These are phyloP conservation scores for Chondrus crispus DNA, from an alignment of 23 red algal species.

Conservation along the genomic window DNA sequence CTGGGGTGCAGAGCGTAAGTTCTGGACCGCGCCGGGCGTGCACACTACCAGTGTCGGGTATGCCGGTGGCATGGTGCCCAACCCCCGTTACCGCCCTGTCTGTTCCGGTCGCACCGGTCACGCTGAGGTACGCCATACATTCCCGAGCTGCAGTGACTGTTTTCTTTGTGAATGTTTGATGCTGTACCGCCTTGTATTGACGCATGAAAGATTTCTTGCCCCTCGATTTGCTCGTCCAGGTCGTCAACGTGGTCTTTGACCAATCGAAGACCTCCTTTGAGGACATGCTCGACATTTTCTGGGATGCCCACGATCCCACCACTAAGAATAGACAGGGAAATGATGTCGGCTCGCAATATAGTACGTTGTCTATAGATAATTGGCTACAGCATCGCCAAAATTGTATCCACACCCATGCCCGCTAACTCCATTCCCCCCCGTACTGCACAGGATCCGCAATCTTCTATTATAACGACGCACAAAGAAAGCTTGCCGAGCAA, in stretches of 20 bases:
- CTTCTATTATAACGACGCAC: constrained; percentile 72
- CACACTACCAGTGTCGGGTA: constrained; percentile 92
- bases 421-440: not conserved
- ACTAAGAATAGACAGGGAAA: constrained; percentile 89
- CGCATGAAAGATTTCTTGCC: not conserved
- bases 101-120: constrained; percentile 84
- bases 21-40: constrained; percentile 74
- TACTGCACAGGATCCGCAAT: constrained; percentile 55
- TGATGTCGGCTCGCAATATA: constrained; percentile 94
- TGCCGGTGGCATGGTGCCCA: constrained; percentile 57
- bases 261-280: constrained; percentile 54
- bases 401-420: not conserved
- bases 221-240: not conserved
- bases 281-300: constrained; percentile 84
- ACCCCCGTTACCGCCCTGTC: constrained; percentile 87
- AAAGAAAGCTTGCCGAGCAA: constrained; percentile 67
- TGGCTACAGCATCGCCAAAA: not conserved
- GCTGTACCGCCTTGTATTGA: not conserved
- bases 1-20: constrained; percentile 89
- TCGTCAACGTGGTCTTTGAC: constrained; percentile 75
- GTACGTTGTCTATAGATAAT: not conserved
- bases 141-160: not conserved
- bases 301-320: constrained; percentile 79
- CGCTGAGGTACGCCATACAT: constrained; percentile 67
- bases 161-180: not conserved